A percentile compares a stretch with the other conserved stretches of the same genome.
Evolutionary conservation across 768 basidiomycete genomes (phyloP).

Genomic region (Amanita rimosa): DNA sequence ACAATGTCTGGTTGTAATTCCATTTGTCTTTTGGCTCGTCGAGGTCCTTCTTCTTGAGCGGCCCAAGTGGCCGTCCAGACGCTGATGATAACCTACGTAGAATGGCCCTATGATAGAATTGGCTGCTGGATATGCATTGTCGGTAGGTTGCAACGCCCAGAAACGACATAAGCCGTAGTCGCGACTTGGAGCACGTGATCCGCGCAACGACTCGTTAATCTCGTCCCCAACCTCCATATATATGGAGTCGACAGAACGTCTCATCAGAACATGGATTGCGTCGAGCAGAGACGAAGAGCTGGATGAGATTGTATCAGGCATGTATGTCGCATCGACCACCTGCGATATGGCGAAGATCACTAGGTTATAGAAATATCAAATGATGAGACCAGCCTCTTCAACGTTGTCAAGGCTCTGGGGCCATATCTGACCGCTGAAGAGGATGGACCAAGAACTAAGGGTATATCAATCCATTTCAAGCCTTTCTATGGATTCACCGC

Average conservation of each 20-base stretch:
- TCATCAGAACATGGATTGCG: slow-evolving; percentile 65
- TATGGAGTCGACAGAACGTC: slow-evolving; percentile 32
- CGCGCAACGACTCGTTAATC: too few species aligned
- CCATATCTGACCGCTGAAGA: slow-evolving; percentile 86
- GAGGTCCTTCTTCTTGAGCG: slow-evolving; percentile 8
- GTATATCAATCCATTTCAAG: slow-evolving; percentile 23
- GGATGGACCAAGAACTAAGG: slow-evolving; percentile 66
- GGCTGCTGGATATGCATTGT: slow-evolving; percentile 15
- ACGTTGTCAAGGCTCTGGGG: slow-evolving; percentile 78
- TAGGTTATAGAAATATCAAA: slow-evolving; percentile 31
- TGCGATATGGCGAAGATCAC: slow-evolving; percentile 6
- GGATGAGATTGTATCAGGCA: slow-evolving; percentile 48
- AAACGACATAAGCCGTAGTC: slow-evolving; percentile 23
- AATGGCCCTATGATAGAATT: slow-evolving; percentile 7
- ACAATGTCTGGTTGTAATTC: slow-evolving; percentile 67
- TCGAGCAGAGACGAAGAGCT: slow-evolving; percentile 51
- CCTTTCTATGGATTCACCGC: neutral
- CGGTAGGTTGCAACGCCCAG: slow-evolving; percentile 18
- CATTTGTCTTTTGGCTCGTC: slow-evolving; percentile 43
- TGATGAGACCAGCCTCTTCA: slow-evolving; percentile 49
- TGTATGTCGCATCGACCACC: slow-evolving; percentile 13
- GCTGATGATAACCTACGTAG: slow-evolving; percentile 13
- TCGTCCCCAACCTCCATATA: neutral
- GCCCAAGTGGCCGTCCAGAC: slow-evolving; percentile 8
- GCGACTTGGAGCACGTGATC: neutral